These are phyloP conservation scores for Agarophyton chilense DNA, from an alignment of 23 red algal genomes.

Conservation along the genomic window DNA sequence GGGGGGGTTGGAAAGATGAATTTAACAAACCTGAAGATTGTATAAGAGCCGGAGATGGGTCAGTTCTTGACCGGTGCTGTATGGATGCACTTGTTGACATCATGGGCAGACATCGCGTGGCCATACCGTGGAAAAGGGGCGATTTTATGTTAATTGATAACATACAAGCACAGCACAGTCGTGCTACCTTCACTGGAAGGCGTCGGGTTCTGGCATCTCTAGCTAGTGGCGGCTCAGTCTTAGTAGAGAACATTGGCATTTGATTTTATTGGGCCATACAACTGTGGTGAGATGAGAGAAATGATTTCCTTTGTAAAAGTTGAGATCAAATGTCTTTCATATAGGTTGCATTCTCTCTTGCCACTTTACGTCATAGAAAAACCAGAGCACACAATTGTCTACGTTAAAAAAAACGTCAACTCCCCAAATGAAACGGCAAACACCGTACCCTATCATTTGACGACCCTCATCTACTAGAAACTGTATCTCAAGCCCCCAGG, in stretches of 20 bases:
- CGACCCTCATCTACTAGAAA: no score
- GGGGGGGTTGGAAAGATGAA: constrained; percentile 82
- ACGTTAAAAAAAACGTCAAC: no score
- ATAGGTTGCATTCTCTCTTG: no score
- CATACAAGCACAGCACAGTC: constrained; percentile 64
- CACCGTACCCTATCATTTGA: no score
- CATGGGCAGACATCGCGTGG: constrained; percentile 48
- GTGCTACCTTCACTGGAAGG: constrained; percentile 58
- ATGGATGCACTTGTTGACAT: constrained; percentile 32
- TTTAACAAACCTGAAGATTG: constrained; percentile 76
- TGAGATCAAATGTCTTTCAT: no score
- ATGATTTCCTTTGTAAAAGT: no score
- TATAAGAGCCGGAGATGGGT: constrained; percentile 61
- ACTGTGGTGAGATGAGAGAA: no score
- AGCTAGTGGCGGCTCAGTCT: background rate
- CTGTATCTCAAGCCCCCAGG: no score
- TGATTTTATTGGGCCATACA: background rate
- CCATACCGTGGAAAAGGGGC: constrained; percentile 69
- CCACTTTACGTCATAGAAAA: no score
- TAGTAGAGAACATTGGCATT: constrained; percentile 1
- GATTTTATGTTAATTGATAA: constrained; percentile 87
- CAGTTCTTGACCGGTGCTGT: constrained; percentile 9
- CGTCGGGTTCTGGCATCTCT: constrained; percentile 76
- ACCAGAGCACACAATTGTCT: no score
- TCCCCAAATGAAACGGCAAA: no score